Base-by-base conservation (phyloP, 2,329 filamentous ascomycete genomes). In the Podosphaera fusca region DNA sequence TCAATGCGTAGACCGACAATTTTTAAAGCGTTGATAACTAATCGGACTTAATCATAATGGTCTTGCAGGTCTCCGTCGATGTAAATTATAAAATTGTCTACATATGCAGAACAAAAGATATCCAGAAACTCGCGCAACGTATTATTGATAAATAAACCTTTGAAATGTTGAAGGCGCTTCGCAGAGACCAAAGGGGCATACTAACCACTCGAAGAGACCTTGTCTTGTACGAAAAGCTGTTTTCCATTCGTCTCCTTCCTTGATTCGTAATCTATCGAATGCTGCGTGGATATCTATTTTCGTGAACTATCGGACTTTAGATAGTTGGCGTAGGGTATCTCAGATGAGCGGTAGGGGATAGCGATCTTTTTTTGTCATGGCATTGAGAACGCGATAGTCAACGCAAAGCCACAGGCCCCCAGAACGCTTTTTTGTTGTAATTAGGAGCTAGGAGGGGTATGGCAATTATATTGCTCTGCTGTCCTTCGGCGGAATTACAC, bases 241-340 rank as follows among this genome's bases (percentile, higher is more conserved):
- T 40, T 55, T 55, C 6, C 36, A 55, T 55, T 55, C 52, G 21
- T 55, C 52, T 55, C 52, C 52, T 55, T 55, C 52, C 36, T 55
- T 55, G 21, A 55, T 55, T 21, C 33, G 31, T 38, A 55, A 14
- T 21, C 33, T 21, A 9, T 55, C 33, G 36, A 38, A 55, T 30
- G 33, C 52, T 8, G 33, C 40, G 33, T 31, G 3, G 6, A 38
- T 5, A 31, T 55, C 33, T 21, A 54, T 14, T 38, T 53, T 53
- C 14, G 30, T 53, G 31, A 4, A 53, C 30, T 10, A 34, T 9
- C 34, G 30, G 7, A 30, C 50, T 34, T 34, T 53, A n/a, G 50
- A 33, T 33, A 53, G 14, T 53, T 36, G 30, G 3, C 30, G 6
- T 53, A 36, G 34, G 12, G 9, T 53, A 10, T 53, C 50, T 34